These are phyloP conservation scores for Penicillium sp. DNA, from an alignment of 2,329 filamentous ascomycete species.

Conservation along the genomic window DNA sequence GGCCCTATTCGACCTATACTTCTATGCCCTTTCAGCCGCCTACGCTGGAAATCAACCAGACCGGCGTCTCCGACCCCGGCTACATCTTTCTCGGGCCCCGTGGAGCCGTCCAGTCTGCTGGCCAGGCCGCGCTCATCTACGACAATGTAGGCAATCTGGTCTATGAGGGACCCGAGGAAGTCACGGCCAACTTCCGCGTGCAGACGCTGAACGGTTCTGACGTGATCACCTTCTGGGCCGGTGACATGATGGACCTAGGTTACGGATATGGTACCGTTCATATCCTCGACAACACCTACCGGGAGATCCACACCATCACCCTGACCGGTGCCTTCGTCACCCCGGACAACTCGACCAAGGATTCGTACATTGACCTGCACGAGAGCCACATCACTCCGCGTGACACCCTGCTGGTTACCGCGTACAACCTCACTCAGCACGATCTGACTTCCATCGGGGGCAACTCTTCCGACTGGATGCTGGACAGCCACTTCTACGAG, in stretches of 20 bases:
- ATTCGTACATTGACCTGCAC: conserved; percentile 35
- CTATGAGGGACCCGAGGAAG: conserved; percentile 33
- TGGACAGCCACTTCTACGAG: conserved; percentile 34
- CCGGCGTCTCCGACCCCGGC: conserved; percentile 30
- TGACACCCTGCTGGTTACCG: conserved; percentile 35
- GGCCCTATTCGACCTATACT: conserved; percentile 15
- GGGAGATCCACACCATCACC: conserved; percentile 31
- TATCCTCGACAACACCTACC: conserved; percentile 34
- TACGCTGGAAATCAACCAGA: conserved; percentile 29
- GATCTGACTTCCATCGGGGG: conserved; percentile 32
- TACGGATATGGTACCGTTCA: conserved; percentile 32
- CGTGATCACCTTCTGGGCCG: conserved; percentile 38
- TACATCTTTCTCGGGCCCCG: conserved; percentile 35
- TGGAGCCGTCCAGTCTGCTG: conserved; percentile 22
- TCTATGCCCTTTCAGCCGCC: conserved; percentile 25
- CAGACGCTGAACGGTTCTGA: conserved; percentile 32
- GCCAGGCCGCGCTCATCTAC: conserved; percentile 35
- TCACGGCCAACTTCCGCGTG: conserved; percentile 33
- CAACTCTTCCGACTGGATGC: conserved; percentile 28
- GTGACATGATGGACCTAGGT: conserved; percentile 28
- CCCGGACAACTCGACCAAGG: conserved; percentile 21
- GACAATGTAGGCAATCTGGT: conserved; percentile 34
- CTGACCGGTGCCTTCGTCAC: conserved; percentile 27
- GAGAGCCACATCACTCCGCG: conserved; percentile 32
- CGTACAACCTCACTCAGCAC: conserved; percentile 34